Conservation (phyloP, 306 rosid species). For the Hylodesmum podocarpum region DNA sequence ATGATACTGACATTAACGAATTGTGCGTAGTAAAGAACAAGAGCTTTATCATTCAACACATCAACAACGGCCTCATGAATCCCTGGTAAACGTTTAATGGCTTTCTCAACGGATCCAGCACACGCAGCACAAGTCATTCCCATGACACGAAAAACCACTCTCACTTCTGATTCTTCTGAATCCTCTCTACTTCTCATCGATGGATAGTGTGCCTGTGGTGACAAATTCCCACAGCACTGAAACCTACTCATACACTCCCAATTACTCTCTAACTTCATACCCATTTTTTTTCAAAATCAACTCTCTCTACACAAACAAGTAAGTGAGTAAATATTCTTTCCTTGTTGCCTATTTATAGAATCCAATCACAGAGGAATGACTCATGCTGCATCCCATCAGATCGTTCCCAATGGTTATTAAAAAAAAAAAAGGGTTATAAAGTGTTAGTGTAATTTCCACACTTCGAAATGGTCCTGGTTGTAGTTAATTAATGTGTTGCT, state of each 20-base stretch:
- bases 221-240: constrained; percentile 39
- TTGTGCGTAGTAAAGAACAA: constrained; percentile 49
- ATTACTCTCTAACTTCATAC: not conserved
- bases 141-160: constrained; percentile 51
- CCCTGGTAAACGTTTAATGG: constrained; percentile 76
- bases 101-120: constrained; percentile 71
- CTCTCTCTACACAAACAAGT: not conserved
- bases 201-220: constrained; percentile 65
- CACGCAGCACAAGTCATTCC: constrained; percentile 90
- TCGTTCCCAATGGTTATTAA: too few relatives aligned
- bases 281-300: not conserved
- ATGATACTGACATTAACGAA: constrained; percentile 48
- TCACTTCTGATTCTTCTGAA: constrained; percentile 32
- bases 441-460: too few relatives aligned
- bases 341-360: not conserved
- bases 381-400: too few relatives aligned
- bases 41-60: constrained; percentile 67
- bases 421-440: too few relatives aligned
- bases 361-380: too few relatives aligned
- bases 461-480: too few relatives aligned
- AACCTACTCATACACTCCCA: constrained; percentile 16
- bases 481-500: too few relatives aligned
- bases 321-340: not conserved
- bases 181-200: constrained; percentile 37
- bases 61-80: constrained; percentile 65